A percentile compares a stretch with the other conserved stretches of the same genome.
Evolutionary conservation across 2,329 filamentous ascomycete genomes (phyloP).

Genomic region (Orbilia javanica): DNA sequence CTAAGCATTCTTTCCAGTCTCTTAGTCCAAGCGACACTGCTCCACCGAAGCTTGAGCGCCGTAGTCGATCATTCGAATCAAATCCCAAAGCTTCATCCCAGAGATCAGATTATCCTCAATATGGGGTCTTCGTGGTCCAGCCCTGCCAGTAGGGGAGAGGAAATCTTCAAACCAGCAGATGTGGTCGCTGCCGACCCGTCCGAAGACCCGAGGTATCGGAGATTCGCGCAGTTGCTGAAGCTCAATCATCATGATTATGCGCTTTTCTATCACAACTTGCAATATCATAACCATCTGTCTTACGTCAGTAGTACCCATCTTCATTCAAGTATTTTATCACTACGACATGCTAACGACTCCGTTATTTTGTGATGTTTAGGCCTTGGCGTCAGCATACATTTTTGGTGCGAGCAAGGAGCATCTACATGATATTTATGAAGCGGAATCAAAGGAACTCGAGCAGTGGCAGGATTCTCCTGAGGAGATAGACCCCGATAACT

Average conservation of each 20-base stretch:
- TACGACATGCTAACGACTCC: neutral
- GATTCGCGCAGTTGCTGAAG: slow-evolving; percentile 44
- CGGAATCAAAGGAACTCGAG: slow-evolving; percentile 76
- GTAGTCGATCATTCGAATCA: slow-evolving; percentile 13
- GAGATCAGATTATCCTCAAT: slow-evolving; percentile 40
- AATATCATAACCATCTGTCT: slow-evolving; percentile 54
- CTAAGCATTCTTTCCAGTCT: slow-evolving; percentile 44
- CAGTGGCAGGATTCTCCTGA: slow-evolving; percentile 85
- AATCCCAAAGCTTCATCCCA: slow-evolving; percentile 19
- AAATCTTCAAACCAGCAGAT: slow-evolving; percentile 38
- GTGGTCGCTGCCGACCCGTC: slow-evolving; percentile 24
- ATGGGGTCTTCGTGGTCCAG: slow-evolving; percentile 55
- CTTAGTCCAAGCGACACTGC: slow-evolving; percentile 46
- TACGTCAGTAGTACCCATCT: slow-evolving; percentile 23
- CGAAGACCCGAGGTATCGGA: slow-evolving; percentile 47
- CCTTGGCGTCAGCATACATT: slow-evolving; percentile 86
- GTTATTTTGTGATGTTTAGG: slow-evolving; percentile 64
- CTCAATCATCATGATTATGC: slow-evolving; percentile 49
- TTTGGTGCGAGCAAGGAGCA: slow-evolving; percentile 81
- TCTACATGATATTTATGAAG: slow-evolving; percentile 84
- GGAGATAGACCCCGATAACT: slow-evolving; percentile 85
- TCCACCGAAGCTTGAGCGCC: slow-evolving; percentile 33
- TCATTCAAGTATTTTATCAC: neutral
- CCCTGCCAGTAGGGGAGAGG: slow-evolving; percentile 4
- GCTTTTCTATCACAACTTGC: slow-evolving; percentile 43